Percentiles rank a stretch among this genome's conserved stretches.
Conservation (phyloP, 2,329 filamentous ascomycete genomes). For the Pseudocercospora ulei region DNA sequence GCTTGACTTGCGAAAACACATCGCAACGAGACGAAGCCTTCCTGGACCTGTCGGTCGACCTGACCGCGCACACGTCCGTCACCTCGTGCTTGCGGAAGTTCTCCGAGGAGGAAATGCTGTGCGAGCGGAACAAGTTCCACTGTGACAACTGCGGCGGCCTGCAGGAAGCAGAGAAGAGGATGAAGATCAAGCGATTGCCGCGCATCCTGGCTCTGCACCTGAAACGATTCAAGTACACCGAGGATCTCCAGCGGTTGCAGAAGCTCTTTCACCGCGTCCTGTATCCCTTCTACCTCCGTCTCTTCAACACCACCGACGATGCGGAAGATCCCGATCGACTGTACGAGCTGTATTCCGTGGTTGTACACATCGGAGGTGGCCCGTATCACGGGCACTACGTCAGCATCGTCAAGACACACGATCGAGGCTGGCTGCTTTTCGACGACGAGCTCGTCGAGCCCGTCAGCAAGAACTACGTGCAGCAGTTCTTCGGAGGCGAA, state of each 20-base stretch:
- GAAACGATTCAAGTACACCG: slow-evolving; percentile 97
- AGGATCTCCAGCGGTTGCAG: slow-evolving; percentile 83
- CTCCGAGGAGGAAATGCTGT: slow-evolving; percentile 96
- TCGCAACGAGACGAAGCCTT: slow-evolving; percentile 95
- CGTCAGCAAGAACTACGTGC: slow-evolving; percentile 89
- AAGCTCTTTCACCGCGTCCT: slow-evolving; percentile 96
- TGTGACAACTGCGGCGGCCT: slow-evolving; percentile 94
- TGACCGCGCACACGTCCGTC: slow-evolving; percentile 90
- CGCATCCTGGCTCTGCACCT: slow-evolving; percentile 85
- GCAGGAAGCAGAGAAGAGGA: slow-evolving; percentile 95
- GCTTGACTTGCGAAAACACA: slow-evolving; percentile 87
- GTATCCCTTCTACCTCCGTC: slow-evolving; percentile 88
- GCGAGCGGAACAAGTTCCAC: slow-evolving; percentile 96
- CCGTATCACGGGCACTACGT: slow-evolving; percentile 98
- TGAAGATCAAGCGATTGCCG: slow-evolving; percentile 95
- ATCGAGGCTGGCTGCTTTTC: slow-evolving; percentile 89
- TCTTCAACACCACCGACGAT: slow-evolving; percentile 96
- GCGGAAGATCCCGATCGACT: slow-evolving; percentile 85
- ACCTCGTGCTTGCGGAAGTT: slow-evolving; percentile 93
- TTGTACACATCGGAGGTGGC: slow-evolving; percentile 92
- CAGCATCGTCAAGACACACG: slow-evolving; percentile 92
- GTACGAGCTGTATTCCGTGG: slow-evolving; percentile 93
- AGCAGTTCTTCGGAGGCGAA: slow-evolving; percentile 93
- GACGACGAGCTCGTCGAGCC: slow-evolving; percentile 98
- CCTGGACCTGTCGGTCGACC: slow-evolving; percentile 86